Percentiles rank a stretch among this genome's conserved stretches.
Evolutionary conservation across 495 filamentous ascomycete genomes (phyloP).

Genomic region (Daldinia concentrica): DNA sequence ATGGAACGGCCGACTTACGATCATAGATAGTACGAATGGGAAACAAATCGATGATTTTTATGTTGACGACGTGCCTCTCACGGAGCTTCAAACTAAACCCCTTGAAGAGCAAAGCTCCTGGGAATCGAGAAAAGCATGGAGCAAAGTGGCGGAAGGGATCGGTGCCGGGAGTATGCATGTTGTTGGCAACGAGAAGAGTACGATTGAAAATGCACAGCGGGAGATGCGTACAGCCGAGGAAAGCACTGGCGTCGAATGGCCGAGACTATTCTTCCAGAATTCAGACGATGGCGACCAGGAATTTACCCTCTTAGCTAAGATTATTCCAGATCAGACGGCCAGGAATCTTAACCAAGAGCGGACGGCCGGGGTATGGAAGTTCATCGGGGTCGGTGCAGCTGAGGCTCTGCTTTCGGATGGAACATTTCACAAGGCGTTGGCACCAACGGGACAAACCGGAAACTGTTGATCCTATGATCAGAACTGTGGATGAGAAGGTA

Average conservation of each 20-base stretch:
- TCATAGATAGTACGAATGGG: neutral
- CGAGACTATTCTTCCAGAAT: slow-evolving; percentile 44
- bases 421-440: slow-evolving; percentile 10
- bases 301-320: slow-evolving; percentile 3
- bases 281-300: neutral
- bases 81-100: neutral
- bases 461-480: neutral
- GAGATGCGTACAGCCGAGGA: slow-evolving; percentile 68
- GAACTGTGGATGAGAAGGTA: neutral
- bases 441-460: slow-evolving; percentile 33
- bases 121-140: slow-evolving; percentile 7
- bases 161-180: slow-evolving; percentile 49
- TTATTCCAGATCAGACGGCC: slow-evolving; percentile 16
- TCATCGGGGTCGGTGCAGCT: slow-evolving; percentile 20
- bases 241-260: slow-evolving; percentile 64
- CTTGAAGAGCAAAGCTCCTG: neutral
- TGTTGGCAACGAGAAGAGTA: slow-evolving; percentile 48
- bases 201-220: slow-evolving; percentile 56
- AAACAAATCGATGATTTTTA: neutral
- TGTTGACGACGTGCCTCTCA: neutral
- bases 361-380: slow-evolving; percentile 44
- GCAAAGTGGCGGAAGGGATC: neutral
- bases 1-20: neutral
- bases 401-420: slow-evolving; percentile 36
- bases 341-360: slow-evolving; percentile 62